Evolutionary conservation across 2,329 filamentous ascomycete genomes (phyloP), one percentile per base, ranked within the genome.

Genomic region (Penicillium sp.): DNA sequence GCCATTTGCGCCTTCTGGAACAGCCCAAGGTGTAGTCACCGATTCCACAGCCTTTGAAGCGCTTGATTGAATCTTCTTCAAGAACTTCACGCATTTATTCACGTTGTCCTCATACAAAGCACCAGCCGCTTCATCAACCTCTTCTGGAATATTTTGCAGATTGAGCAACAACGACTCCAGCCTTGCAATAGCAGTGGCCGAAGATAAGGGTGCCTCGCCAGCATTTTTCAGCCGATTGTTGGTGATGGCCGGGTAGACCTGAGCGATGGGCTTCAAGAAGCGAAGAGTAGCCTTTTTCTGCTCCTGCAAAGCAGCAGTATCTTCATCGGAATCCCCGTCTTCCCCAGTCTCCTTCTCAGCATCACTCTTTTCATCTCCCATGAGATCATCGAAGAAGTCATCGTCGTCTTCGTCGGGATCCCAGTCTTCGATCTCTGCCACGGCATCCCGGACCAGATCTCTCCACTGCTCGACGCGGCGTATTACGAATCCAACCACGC

Each of bases 401-500:
- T 79, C 79, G 2, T 78, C 76, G 0, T 75, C 73, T 7, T 77
- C 75, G 52, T 87, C 83, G 1, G 87, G 84, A 13, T 82, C 79
- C 87, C 89, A 95, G 52, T 90, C 86, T 59, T 87, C 85, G 48
- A 95, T 63, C 66, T 95, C 90, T 45, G 85, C 78, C 50, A 93
- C 76, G 0, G 87, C 84, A 66, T 95, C 90, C 51, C 85, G 77
- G 15, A 95, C 68, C 2, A 84, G 77, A 39, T 85, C 85, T 27
- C 79, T 71, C 64, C 82, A 85, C 59, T 88, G 74, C 50, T 85
- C 78, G 1, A 82, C 82, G 57, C 83, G 88, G 49, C 75, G 71
- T 0, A 84, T 73, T 31, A 90, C 73, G 40, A 88, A 70, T 0
- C 82, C 85, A 0, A 75, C 76, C 4, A 93, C 74, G 0, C 87